Base-by-base conservation (phyloP, 1,139 yeast species). In the Debaryomycetaceae sp. region DNA sequence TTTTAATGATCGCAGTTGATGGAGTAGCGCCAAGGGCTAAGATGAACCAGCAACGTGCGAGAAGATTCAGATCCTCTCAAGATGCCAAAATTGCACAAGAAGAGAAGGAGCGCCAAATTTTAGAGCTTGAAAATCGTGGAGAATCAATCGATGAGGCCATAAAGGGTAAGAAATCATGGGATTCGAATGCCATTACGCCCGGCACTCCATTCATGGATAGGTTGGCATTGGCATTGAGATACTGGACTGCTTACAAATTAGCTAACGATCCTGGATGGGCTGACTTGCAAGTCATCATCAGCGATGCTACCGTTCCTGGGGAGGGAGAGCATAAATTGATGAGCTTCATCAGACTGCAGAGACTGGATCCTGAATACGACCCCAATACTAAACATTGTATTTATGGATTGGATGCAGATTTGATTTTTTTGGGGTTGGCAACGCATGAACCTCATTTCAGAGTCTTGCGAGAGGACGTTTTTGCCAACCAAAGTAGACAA, bases 11-110 rank as follows among this genome's bases (percentile, higher is more conserved):
- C 96, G 99, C 99, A 5, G 90, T 95, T 50, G 99, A 95, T 69
- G 99, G 99, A 54, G 99, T 95, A 42, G 99, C 99, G 0, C 99
- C 99, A 42, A 78, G 99, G 59, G 99, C 99, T 24, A 95, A 95
- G 63, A 95, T 95, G 98, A 95, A 95, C 63, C 99, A 95, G 66
- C 99, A 95, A 66, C 83, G 99, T 66, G 87, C 99, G 2, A 83
- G 99, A 72, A 81, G 99, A 66, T 95, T 95, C 64, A 76, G 99
- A 65, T 83, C 97, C 11, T 99, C 99, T 0, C 81, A 84, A 57
- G 99, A 95, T 58, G 97, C 97, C 6, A 82, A 87, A 56, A 63
- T 83, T 27, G 81, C 81, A 38, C 75, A 81, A 47, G 86, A 81
- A 50, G 87, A 83, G 48, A 75, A 80, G 46, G 81, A 77, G 42